Percentiles rank a stretch among this genome's conserved stretches.
phyloP scores from a whole-genome alignment of 2,329 filamentous ascomycete species.

The Tolypocladium ophioglossoides region DNA sequence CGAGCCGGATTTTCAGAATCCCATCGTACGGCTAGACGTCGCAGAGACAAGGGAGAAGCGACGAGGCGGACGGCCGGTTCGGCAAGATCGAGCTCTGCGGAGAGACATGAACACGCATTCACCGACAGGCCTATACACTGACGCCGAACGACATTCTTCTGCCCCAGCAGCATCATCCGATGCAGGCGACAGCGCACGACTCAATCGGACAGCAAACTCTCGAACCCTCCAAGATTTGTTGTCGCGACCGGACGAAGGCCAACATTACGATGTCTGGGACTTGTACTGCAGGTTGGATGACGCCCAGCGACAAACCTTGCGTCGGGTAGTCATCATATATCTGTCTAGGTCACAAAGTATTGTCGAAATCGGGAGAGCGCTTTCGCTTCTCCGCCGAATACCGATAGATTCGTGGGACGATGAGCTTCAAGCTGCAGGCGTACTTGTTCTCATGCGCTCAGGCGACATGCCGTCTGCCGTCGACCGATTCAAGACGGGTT shows the following conservation, averaged over 20 bases:
- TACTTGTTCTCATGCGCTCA: conserved; percentile 30
- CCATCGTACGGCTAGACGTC: background rate
- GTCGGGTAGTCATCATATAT: conserved; percentile 25
- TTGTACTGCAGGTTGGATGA: conserved; percentile 27
- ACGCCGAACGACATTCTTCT: background rate
- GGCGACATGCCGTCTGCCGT: conserved; percentile 28
- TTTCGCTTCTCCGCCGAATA: conserved; percentile 31
- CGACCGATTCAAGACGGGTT: conserved; percentile 25
- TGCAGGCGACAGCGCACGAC: background rate
- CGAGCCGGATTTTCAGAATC: conserved; percentile 1
- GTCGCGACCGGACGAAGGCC: conserved; percentile 10
- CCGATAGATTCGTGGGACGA: conserved; percentile 27
- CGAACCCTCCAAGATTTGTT: conserved; percentile 11
- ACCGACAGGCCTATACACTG: background rate
- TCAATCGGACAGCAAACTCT: conserved; percentile 1
- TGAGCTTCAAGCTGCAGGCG: conserved; percentile 25
- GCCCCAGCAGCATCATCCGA: background rate
- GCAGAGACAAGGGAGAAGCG: background rate
- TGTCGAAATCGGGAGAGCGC: conserved; percentile 33
- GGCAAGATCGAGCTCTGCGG: background rate
- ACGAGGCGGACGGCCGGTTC: background rate
- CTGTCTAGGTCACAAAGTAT: conserved; percentile 31
- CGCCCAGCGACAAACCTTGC: conserved; percentile 16
- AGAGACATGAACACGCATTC: background rate
- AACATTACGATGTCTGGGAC: conserved; percentile 32